Evolutionary conservation across 768 basidiomycete species (phyloP), one percentile per base, ranked within the genome.

Genomic region (Gloeostereum incarnatum): DNA sequence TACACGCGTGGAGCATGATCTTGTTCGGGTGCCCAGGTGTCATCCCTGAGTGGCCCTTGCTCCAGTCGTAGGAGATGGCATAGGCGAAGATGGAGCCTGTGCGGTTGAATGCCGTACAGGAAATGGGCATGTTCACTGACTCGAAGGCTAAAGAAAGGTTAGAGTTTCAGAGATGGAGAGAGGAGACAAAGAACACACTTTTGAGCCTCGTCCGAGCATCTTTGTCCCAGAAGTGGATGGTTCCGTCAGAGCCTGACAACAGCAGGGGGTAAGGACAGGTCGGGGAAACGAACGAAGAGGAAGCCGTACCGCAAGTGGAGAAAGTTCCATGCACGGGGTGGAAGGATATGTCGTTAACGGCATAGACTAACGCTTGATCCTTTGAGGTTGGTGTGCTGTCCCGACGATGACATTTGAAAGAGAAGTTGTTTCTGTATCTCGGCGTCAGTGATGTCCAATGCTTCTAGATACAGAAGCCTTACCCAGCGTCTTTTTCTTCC

Each of bases 181-280:
- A 31, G 20, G 6, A 52, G 10, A 44, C 9, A 29, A 8, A 27
- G 16, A 27, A 17, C 71, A 34, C 48, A 92, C 90, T 79, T 65
- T 93, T 96, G 63, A 97, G 72, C 27, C 93, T 81, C 5, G 85
- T 90, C 41, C 91, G 81, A 6, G 85, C 80, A 49, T 93, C 85
- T 61, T 91, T 92, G 60, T 96, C 91, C 91, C 91, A 94, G 58
- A 85, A 88, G 69, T 89, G 84, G 55, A 92, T 80, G 2, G 82
- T 82, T 14, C 89, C 89, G 47, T 92, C 89, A 30, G 83, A 71
- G 7, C 84, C 83, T 84, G 37, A 37, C 11, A 20, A 11, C n/a
- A n/a, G n/a, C n/a, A n/a, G n/a, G n/a, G n/a, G 19, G 38, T 29
- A 23, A 13, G 9, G 6, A 30, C n/a, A 9, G n/a, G 21, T 31